phyloP scores from a whole-genome alignment of 164 flowering plant genomes.

The Vitis rupestris region DNA sequence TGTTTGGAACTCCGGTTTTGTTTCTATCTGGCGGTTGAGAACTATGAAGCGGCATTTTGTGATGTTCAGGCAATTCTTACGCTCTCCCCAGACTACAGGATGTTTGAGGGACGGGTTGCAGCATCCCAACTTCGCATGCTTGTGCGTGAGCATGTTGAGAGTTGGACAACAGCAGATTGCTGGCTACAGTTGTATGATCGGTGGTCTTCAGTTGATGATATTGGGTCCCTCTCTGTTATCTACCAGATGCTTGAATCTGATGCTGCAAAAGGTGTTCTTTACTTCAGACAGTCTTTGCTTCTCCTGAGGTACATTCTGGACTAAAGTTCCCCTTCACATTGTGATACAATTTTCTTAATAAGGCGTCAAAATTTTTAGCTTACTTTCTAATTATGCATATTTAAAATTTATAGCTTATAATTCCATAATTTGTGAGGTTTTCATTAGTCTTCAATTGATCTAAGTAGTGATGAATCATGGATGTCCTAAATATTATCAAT shows the following conservation, averaged over 20 bases:
- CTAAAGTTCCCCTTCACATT: background rate
- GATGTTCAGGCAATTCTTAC: constrained; percentile 97
- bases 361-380: background rate
- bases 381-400: too few relatives aligned
- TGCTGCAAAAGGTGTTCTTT: constrained; percentile 90
- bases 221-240: constrained; percentile 94
- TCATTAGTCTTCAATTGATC: too few relatives aligned
- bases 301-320: constrained; percentile 74
- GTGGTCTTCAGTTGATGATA: constrained; percentile 99
- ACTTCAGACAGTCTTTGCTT: constrained; percentile 95
- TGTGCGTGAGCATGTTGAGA: constrained; percentile 89
- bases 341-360: background rate
- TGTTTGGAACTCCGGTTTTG: constrained; percentile 93
- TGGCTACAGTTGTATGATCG: constrained; percentile 92
- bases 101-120: constrained; percentile 90
- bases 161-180: constrained; percentile 96
- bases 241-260: constrained; percentile 99
- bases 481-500: too few relatives aligned
- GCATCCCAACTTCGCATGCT: constrained; percentile 83
- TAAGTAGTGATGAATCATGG: too few relatives aligned
- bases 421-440: too few relatives aligned
- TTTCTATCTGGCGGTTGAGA: constrained; percentile 81
- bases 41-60: constrained; percentile 72
- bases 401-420: too few relatives aligned
- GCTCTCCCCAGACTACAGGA: constrained; percentile 72